These are phyloP conservation scores for Pouteria campechiana DNA, from an alignment of 179 eudicot genomes.

Conservation along the genomic window DNA sequence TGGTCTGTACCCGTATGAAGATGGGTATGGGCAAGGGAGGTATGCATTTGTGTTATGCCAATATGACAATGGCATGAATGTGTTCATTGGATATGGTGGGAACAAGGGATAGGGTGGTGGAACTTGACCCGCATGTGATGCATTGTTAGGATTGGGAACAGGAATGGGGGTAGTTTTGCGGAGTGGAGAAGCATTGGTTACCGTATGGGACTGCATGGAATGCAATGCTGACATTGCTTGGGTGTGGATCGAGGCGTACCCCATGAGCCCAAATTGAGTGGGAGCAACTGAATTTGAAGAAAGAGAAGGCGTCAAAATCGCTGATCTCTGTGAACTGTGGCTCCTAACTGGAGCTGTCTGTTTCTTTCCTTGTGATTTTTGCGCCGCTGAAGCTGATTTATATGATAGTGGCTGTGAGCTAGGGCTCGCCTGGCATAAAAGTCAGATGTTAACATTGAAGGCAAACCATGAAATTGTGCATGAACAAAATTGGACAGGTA, in stretches of 20 bases:
- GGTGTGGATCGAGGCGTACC: slow-evolving; percentile 3
- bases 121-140: too few species aligned
- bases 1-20: slow-evolving; percentile 3
- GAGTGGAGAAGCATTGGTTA: neutral
- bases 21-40: slow-evolving; percentile 11
- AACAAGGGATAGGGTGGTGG: slow-evolving; percentile 9
- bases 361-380: slow-evolving; percentile 16
- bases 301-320: neutral
- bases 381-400: slow-evolving; percentile 8
- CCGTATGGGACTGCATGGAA: neutral
- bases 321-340: neutral
- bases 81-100: slow-evolving; percentile 12
- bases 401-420: slow-evolving; percentile 3
- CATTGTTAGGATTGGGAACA: neutral
- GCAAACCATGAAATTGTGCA: too few species aligned
- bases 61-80: slow-evolving; percentile 14
- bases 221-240: slow-evolving; percentile 2
- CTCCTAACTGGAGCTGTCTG: slow-evolving; percentile 1
- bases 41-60: slow-evolving; percentile 22
- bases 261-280: slow-evolving; percentile 7
- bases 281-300: slow-evolving; percentile 4
- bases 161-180: neutral
- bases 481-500: too few species aligned
- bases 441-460: too few species aligned
- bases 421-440: slow-evolving; percentile 5